Evolutionary conservation across 208 protist species (phyloP).

Genomic region (Trypanosoma boissoni): DNA sequence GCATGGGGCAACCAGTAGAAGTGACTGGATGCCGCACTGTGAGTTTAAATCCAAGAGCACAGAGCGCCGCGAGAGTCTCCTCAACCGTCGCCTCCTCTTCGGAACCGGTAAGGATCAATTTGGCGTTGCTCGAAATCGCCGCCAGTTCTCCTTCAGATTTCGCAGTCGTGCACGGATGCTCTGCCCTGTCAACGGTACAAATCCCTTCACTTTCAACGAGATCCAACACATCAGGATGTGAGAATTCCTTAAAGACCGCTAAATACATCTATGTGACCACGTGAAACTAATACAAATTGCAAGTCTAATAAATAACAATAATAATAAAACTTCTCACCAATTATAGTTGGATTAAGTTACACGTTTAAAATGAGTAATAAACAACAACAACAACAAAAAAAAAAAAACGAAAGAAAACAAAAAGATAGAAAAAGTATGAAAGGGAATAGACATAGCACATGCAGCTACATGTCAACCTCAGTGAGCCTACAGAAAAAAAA

Average conservation of each 20-base stretch:
- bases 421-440: too few species aligned
- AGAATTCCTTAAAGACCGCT: constrained; percentile 82
- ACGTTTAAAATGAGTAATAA: background rate
- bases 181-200: constrained; percentile 62
- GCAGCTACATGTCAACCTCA: too few species aligned
- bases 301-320: background rate
- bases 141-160: constrained; percentile 50
- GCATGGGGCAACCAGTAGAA: constrained; percentile 67
- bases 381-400: constrained; percentile 5
- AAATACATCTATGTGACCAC: constrained; percentile 38
- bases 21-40: constrained; percentile 62
- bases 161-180: constrained; percentile 29
- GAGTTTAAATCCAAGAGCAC: constrained; percentile 57
- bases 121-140: constrained; percentile 68
- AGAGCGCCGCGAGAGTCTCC: constrained; percentile 40
- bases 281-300: too few species aligned
- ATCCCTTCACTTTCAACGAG: constrained; percentile 43
- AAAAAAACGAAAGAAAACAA: constrained; percentile 20
- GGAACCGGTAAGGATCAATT: constrained; percentile 63
- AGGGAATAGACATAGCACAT: too few species aligned
- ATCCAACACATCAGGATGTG: constrained; percentile 65
- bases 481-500: too few species aligned
- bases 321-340: too few species aligned
- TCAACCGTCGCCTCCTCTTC: constrained; percentile 44
- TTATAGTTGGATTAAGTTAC: too few species aligned